Conservation (phyloP, 164 flowering plant genomes). For the Platanus orientalis region DNA sequence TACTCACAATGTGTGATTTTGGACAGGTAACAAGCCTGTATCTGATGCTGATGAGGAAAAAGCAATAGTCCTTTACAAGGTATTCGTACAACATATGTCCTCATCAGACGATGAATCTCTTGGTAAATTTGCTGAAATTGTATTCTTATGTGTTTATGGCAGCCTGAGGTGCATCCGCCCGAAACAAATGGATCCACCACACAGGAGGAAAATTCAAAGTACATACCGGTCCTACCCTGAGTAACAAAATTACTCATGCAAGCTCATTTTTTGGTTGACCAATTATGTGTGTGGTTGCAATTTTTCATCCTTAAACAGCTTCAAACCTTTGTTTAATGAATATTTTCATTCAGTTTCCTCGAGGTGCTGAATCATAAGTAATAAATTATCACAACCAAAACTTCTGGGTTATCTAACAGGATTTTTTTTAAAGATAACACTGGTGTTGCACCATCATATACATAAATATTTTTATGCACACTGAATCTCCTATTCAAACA, state of each 20-base stretch:
- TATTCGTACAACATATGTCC: constrained; percentile 12
- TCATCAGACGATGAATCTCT: too few species aligned
- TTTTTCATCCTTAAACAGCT: too few species aligned
- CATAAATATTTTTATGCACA: too few species aligned
- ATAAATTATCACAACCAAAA: too few species aligned
- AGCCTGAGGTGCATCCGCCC: constrained; percentile 57
- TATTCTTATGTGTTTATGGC: constrained; percentile 25
- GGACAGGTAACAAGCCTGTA: constrained; percentile 52
- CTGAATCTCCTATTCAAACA: too few species aligned
- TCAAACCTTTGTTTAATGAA: too few species aligned
- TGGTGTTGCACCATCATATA: too few species aligned
- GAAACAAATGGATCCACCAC: constrained; percentile 50
- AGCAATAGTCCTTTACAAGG: constrained; percentile 91
- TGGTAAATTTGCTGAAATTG: constrained; percentile 12
- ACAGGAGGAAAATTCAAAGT: constrained; percentile 76
- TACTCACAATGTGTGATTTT: constrained; percentile 7
- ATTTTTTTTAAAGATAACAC: too few species aligned
- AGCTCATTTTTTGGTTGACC: background rate
- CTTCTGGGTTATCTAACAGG: background rate
- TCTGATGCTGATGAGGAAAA: constrained; percentile 56
- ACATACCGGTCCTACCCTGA: constrained; percentile 18
- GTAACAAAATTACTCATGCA: constrained; percentile 1
- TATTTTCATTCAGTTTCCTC: too few species aligned
- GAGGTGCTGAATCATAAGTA: too few species aligned
- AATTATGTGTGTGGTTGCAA: too few species aligned